Conservation (phyloP, 2,329 filamentous ascomycete species). For the Pezicula rhizophila region DNA sequence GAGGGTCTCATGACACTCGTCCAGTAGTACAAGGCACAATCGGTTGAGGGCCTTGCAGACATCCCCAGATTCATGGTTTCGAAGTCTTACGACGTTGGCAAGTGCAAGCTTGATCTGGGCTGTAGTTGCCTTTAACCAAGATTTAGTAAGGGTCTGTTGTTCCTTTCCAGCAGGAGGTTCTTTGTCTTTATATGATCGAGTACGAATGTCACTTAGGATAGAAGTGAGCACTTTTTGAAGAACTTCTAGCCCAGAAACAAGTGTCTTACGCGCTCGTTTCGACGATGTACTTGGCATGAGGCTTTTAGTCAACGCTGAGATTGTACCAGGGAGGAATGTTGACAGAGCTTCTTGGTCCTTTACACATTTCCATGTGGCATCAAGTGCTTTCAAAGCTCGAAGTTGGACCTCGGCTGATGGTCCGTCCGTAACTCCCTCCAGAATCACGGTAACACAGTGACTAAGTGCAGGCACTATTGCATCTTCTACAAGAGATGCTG, state of each 20-base stretch:
- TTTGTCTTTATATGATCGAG: slow-evolving; percentile 32
- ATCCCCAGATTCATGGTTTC: slow-evolving; percentile 61
- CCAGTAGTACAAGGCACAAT: slow-evolving; percentile 69
- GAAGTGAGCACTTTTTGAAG: slow-evolving; percentile 48
- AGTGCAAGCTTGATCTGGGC: slow-evolving; percentile 80
- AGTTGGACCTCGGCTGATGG: slow-evolving; percentile 63
- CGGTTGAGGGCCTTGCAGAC: slow-evolving; percentile 62
- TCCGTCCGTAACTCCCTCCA: slow-evolving; percentile 66
- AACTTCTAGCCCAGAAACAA: slow-evolving; percentile 55
- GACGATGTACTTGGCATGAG: slow-evolving; percentile 63
- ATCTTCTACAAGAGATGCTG: slow-evolving; percentile 45
- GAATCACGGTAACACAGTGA: slow-evolving; percentile 71
- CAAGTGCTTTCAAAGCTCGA: slow-evolving; percentile 60
- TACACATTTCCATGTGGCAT: slow-evolving; percentile 56
- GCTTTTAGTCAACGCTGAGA: slow-evolving; percentile 70
- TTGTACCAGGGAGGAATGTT: slow-evolving; percentile 80
- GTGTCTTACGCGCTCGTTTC: slow-evolving; percentile 54
- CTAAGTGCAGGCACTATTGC: slow-evolving; percentile 72
- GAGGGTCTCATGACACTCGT: slow-evolving; percentile 72
- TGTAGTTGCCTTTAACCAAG: slow-evolving; percentile 76
- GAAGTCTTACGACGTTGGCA: slow-evolving; percentile 68
- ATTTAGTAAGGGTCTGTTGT: slow-evolving; percentile 32
- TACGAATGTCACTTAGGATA: slow-evolving; percentile 53
- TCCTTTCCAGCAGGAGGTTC: slow-evolving; percentile 25
- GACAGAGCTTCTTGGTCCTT: slow-evolving; percentile 70